Conservation (phyloP, 2,329 filamentous ascomycete species). For the Chrysosporium queenslandicum region DNA sequence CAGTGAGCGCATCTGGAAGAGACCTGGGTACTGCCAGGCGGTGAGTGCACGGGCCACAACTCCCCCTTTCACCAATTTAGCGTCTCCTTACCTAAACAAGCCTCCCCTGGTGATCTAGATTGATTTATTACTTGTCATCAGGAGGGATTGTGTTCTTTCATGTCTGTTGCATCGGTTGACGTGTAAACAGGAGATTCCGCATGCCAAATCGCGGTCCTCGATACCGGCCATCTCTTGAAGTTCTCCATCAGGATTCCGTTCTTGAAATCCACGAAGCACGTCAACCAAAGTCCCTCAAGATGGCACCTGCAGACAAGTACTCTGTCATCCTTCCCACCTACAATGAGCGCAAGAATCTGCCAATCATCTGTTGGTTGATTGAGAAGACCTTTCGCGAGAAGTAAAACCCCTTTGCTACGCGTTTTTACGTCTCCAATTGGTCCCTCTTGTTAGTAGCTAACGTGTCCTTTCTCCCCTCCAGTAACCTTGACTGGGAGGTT, state of each 20-base stretch:
- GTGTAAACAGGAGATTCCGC: slow-evolving; percentile 17
- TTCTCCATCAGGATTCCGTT: slow-evolving; percentile 17
- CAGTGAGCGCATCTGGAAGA: not conserved
- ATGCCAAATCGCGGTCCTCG: slow-evolving; percentile 20
- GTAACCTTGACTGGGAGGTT: slow-evolving; percentile 91
- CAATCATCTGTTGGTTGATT: slow-evolving; percentile 89
- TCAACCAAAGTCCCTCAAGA: slow-evolving; percentile 7
- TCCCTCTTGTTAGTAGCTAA: not conserved
- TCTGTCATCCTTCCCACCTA: slow-evolving; percentile 96
- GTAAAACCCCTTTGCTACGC: slow-evolving; percentile 42
- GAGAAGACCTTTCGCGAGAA: slow-evolving; percentile 82
- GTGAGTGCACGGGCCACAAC: slow-evolving; percentile 17
- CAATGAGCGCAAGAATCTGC: slow-evolving; percentile 95
- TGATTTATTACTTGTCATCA: not conserved
- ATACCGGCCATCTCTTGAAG: slow-evolving; percentile 19
- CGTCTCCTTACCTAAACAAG: not conserved
- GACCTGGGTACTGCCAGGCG: slow-evolving; percentile 17
- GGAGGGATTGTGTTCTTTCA: not conserved
- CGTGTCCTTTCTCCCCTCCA: slow-evolving; percentile 29
- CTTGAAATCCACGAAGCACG: slow-evolving; percentile 13
- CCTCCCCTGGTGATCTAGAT: slow-evolving; percentile 8
- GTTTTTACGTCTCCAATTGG: not conserved
- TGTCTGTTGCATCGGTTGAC: slow-evolving; percentile 1
- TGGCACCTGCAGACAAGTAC: slow-evolving; percentile 54
- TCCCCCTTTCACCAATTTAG: slow-evolving; percentile 1